Base-by-base conservation (phyloP, 495 filamentous ascomycete species). In the Massariosphaeria phaeospora region DNA sequence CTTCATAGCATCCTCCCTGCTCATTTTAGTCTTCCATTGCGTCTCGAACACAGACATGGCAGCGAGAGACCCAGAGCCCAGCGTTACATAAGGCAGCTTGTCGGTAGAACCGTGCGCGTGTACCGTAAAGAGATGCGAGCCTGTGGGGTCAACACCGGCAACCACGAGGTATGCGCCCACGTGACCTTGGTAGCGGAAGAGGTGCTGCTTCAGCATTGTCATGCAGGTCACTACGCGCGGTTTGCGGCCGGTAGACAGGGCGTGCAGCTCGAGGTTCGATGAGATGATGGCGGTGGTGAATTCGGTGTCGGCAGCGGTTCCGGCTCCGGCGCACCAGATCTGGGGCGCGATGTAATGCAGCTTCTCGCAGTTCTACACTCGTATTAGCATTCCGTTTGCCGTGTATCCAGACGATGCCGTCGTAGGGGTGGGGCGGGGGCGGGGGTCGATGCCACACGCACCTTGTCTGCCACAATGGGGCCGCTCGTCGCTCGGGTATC, bases 11-110 rank as follows among this genome's bases (percentile, higher is more conserved):
- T 84, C 88, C 27, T 94, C 85, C 61, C 81, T 78, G 49, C 82
- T 85, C 72, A 96, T 66, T 48, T 83, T 72, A 18, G 82, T 75
- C 79, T 89, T 88, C 94, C 94, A 99, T 71, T 82, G 84, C 48
- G 91, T 91, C 78, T 99, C 94, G 62, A 99, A 99, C 31, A 99
- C 85, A 0, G 88, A 86, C 94, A 99, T 99, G 50, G 94, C 94
- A 11, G 94, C 94, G 50, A 99, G 75, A 30, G 87, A 93, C 27
- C 94, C 94, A 12, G 86, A 93, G 36, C 94, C 94, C 94, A 99
- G 97, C 26, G 94, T 99, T 62, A 99, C 94, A 70, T 99, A 99
- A 15, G 94, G 94, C 26, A 99, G 83, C 76, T 99, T 99, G 74
- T 99, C 94, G 39, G 94, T 99, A 47, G 85, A 91, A 38, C 94